Evolutionary conservation across 2,329 filamentous ascomycete species (phyloP), one percentile per base, ranked within the genome.

Genomic region (Domatiomyces globalis): DNA sequence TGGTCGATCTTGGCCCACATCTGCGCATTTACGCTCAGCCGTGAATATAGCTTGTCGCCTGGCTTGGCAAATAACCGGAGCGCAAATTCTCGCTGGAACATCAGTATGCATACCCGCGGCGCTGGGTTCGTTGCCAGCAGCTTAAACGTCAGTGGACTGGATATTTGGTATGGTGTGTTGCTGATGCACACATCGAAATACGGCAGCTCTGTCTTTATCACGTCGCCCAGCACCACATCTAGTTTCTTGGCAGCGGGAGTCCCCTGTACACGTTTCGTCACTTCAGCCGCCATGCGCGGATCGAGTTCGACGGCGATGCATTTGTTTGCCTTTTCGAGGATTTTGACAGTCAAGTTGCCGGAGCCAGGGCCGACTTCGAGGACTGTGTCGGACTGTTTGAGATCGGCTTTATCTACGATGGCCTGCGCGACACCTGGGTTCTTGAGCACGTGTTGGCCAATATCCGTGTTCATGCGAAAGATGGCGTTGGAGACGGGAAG

Each of bases 71-170:
- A 90, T 36, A 96, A 73, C 42, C 90, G 80, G 67, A 94, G 81
- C 17, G 89, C 89, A 63, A 95, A 95, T 70, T 96, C 90, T 63
- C 88, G 81, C 72, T 96, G 90, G 63, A 94, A 92, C 88, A 95
- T 95, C 70, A 96, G 87, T 58, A 96, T 80, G 61, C 84, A 89
- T 54, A 80, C 81, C 33, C 90, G 75, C 0, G 92, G 92, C 0
- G 88, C 83, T 44, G 87, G 87, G 4, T 80, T 81, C 57, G 90
- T 81, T 25, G 85, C 79, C 49, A 96, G 78, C 46, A 96, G 80
- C 69, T 90, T 83, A 76, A 95, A 95, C 49, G 92, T 88, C 46
- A 98, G 74, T 2, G 90, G 92, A 57, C 83, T 88, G 9, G 87
- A 94, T 63, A 96, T 96, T 67, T 83, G 80, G 61, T 83, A 83